phyloP scores from a whole-genome alignment of 768 basidiomycete genomes.

The Hydnomerulius pinastri region DNA sequence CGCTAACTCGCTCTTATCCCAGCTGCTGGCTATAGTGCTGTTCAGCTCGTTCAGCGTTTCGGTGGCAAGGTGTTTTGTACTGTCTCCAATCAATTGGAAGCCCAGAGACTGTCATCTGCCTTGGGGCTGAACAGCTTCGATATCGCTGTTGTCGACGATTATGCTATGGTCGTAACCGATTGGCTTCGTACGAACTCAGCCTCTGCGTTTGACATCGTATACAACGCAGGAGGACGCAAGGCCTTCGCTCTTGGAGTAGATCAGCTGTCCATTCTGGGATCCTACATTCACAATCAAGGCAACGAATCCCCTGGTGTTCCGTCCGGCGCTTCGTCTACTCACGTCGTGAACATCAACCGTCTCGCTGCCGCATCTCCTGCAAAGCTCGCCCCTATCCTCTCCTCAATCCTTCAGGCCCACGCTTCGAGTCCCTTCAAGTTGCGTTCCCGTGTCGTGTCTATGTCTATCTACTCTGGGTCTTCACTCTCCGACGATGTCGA shows the following conservation, averaged over 20 bases:
- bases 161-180: conserved; percentile 1
- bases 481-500: background rate
- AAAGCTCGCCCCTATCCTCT: conserved; percentile 18
- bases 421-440: conserved; percentile 12
- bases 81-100: conserved; percentile 18
- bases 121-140: conserved; percentile 11
- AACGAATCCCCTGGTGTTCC: conserved; percentile 17
- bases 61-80: conserved; percentile 22
- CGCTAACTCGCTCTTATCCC: background rate
- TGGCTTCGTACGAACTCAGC: conserved; percentile 18
- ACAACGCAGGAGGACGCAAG: conserved; percentile 20
- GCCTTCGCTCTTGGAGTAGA: conserved; percentile 18
- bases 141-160: conserved; percentile 14
- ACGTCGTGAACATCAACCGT: conserved; percentile 24
- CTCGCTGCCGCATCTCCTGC: conserved; percentile 21
- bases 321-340: conserved; percentile 13
- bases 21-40: conserved; percentile 27
- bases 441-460: background rate
- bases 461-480: conserved; percentile 1
- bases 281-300: conserved; percentile 26
- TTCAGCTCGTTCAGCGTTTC: conserved; percentile 27
- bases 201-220: conserved; percentile 24
- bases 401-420: conserved; percentile 22
- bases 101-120: conserved; percentile 9
- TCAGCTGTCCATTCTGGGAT: conserved; percentile 24